Percentiles rank a stretch among this genome's conserved stretches.
phyloP scores from a whole-genome alignment of 768 basidiomycete genomes.

The Tylopilus sp. region DNA sequence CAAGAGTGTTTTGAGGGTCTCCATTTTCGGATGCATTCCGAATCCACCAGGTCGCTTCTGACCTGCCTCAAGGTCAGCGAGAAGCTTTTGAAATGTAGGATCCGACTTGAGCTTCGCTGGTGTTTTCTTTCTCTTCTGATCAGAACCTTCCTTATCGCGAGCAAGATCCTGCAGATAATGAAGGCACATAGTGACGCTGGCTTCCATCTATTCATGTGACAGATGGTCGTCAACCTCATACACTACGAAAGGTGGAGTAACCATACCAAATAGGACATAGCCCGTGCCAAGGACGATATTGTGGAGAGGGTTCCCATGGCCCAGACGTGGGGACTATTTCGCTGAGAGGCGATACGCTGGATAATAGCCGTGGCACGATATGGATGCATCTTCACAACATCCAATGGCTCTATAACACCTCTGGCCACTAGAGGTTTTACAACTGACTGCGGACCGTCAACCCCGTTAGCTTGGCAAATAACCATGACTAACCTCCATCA shows the following conservation, averaged over 20 bases:
- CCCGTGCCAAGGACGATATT: conserved; percentile 64
- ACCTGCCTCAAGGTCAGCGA: conserved; percentile 65
- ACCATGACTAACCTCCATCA: conserved; percentile 65
- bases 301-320: conserved; percentile 49
- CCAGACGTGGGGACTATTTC: conserved; percentile 39
- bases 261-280: conserved; percentile 84
- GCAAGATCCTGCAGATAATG: conserved; percentile 52
- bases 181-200: conserved; percentile 77
- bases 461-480: not conserved
- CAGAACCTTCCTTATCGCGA: conserved; percentile 36
- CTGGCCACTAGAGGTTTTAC: conserved; percentile 34
- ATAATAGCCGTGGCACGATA: conserved; percentile 52
- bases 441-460: conserved; percentile 26
- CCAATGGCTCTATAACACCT: conserved; percentile 48
- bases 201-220: conserved; percentile 61
- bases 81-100: conserved; percentile 58
- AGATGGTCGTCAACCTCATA: not conserved
- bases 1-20: conserved; percentile 67
- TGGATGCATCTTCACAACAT: conserved; percentile 64
- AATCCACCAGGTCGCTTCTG: conserved; percentile 45
- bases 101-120: conserved; percentile 47
- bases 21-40: conserved; percentile 87
- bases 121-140: conserved; percentile 36
- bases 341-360: conserved; percentile 36
- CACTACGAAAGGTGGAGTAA: not conserved